These are phyloP conservation scores for Xerocomellus intermedius DNA, from an alignment of 768 basidiomycete genomes.

Conservation along the genomic window DNA sequence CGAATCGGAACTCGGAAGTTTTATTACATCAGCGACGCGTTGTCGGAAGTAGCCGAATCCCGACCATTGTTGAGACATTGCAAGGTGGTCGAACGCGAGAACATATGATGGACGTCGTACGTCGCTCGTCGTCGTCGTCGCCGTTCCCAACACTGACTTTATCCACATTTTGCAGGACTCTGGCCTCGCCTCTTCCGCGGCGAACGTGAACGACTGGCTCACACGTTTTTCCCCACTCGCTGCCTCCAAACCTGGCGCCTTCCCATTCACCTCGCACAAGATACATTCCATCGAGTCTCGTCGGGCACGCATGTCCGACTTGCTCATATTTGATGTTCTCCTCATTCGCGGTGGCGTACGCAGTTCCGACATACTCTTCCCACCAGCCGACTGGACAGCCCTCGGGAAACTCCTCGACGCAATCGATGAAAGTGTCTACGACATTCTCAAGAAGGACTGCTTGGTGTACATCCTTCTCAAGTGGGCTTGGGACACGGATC, in stretches of 20 bases:
- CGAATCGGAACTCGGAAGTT: background rate
- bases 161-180: conserved; percentile 14
- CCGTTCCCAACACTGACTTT: background rate
- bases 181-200: background rate
- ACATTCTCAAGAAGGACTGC: conserved; percentile 76
- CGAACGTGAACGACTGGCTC: conserved; percentile 27
- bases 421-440: conserved; percentile 63
- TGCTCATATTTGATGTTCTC: conserved; percentile 73
- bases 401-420: conserved; percentile 59
- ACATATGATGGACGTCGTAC: conserved; percentile 28
- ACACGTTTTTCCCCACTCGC: conserved; percentile 46
- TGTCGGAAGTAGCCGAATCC: conserved; percentile 8
- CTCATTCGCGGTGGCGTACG: conserved; percentile 62
- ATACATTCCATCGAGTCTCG: conserved; percentile 61
- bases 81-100: background rate
- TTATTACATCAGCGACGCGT: conserved; percentile 12
- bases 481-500: conserved; percentile 73
- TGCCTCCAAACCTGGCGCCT: conserved; percentile 34
- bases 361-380: conserved; percentile 62
- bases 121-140: conserved; percentile 10
- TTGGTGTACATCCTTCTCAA: conserved; percentile 79
- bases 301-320: conserved; percentile 57
- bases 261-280: conserved; percentile 57
- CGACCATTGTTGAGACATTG: conserved; percentile 9
- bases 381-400: conserved; percentile 54